These are phyloP conservation scores for Globisporangium radiosum DNA, from an alignment of 352 stramenopile species.

Conservation along the genomic window DNA sequence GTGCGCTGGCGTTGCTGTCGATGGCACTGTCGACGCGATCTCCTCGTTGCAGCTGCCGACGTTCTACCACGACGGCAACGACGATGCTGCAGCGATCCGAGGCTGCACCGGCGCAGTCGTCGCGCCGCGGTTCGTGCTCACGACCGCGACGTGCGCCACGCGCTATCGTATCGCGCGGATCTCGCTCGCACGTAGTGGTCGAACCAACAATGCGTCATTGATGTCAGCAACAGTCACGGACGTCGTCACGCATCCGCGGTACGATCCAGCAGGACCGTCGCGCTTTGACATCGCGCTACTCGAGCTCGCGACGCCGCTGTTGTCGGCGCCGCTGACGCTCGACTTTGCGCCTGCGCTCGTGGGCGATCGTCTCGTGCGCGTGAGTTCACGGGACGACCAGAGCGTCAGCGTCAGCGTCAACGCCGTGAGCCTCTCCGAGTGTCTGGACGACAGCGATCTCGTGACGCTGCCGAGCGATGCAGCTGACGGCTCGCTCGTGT, in stretches of 20 bases:
- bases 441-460: not conserved
- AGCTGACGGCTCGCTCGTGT: not conserved
- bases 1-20: not conserved
- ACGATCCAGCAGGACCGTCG: not conserved
- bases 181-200: not conserved
- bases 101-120: not conserved
- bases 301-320: not conserved
- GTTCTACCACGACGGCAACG: not conserved
- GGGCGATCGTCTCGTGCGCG: not conserved
- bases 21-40: not conserved
- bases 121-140: not conserved
- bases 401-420: not conserved
- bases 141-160: not conserved
- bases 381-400: not conserved
- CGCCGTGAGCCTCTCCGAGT: not conserved
- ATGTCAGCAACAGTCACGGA: not conserved
- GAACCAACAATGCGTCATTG: not conserved
- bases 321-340: not conserved
- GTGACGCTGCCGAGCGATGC: not conserved
- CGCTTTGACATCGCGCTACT: not conserved
- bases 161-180: not conserved
- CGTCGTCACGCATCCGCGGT: not conserved
- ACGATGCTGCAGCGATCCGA: not conserved
- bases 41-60: not conserved
- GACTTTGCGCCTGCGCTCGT: not conserved